Evolutionary conservation across 768 basidiomycete genomes (phyloP), one percentile per base, ranked within the genome.

Genomic region (Boletus reticuloceps): DNA sequence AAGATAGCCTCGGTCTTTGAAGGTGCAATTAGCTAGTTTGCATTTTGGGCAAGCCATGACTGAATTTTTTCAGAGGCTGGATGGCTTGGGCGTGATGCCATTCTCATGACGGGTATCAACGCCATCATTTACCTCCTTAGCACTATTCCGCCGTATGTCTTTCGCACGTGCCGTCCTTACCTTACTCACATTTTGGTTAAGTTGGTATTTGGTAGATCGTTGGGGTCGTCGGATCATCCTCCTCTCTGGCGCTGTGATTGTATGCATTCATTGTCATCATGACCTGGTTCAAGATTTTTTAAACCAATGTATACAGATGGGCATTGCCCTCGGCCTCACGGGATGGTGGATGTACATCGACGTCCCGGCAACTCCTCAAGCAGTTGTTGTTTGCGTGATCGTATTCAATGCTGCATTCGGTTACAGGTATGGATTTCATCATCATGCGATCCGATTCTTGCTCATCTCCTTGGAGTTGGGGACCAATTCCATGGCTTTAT

Each of bases 291-390:
- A 41, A 9, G 27, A 49, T 25, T 17, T n/a, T 51, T 56, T 52
- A 54, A 22, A 59, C 43, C 13, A 41, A 32, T 50, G 22, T 17
- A 19, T 12, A 27, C 56, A 93, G 85, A 97, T 96, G 94, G 88
- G 87, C 14, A 69, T 85, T 32, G 79, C 94, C 1, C 77, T 98
- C 14, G 80, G 82, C 13, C 77, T 89, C 20, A 92, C 90, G 3
- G 95, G 94, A 16, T 94, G 86, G 84, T 97, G 90, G 85, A 91
- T 97, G 83, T 91, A 90, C 65, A 81, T 97, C 36, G 93, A 96
- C 66, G 82, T 92, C 32, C 80, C 89, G 2, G 80, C 82, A 59
- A 97, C 95, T 4, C 91, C 95, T 0, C 82, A 84, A 48, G 92
- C 88, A 25, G 95, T 97, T 10, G 94, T 98, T 3, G 67, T 81